Percentiles rank a stretch among this genome's conserved stretches.
These are phyloP conservation scores for Trifolium subterraneum DNA, from an alignment of 306 rosid species.

Conservation along the genomic window DNA sequence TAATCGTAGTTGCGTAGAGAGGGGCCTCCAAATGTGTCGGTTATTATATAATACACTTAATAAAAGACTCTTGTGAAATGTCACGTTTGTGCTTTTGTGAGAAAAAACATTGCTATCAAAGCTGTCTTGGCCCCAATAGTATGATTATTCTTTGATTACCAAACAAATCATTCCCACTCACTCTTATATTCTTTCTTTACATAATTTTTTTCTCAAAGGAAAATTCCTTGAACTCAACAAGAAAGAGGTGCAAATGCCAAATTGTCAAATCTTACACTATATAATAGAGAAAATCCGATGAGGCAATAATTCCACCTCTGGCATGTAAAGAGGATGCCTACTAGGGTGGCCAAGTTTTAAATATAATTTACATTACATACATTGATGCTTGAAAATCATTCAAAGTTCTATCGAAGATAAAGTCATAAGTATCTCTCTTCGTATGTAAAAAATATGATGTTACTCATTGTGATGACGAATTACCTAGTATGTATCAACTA, in stretches of 20 bases:
- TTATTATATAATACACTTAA: constrained; percentile 34
- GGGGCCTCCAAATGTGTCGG: constrained; percentile 43
- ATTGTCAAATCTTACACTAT: neutral
- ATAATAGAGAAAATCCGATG: too few relatives aligned
- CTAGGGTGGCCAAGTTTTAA: too few relatives aligned
- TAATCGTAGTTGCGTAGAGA: constrained; percentile 36
- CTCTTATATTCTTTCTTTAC: constrained; percentile 9
- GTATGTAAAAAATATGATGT: too few relatives aligned
- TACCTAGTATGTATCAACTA: too few relatives aligned
- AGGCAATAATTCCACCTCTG: too few relatives aligned
- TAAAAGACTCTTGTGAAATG: constrained; percentile 30
- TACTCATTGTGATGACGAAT: too few relatives aligned
- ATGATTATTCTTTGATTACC: constrained; percentile 42
- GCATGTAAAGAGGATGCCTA: too few relatives aligned
- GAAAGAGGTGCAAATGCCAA: neutral
- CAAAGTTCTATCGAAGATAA: too few relatives aligned
- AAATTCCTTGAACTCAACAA: constrained; percentile 21
- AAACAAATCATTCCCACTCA: constrained; percentile 37
- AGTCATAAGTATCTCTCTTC: too few relatives aligned
- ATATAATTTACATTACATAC: too few relatives aligned
- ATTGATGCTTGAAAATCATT: too few relatives aligned
- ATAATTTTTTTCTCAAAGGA: neutral
- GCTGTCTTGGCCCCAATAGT: constrained; percentile 40
- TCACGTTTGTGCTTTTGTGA: constrained; percentile 42
- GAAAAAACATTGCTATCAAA: constrained; percentile 32